Evolutionary conservation across 2,329 filamentous ascomycete species (phyloP).

Genomic region (Xylariaceae sp.): DNA sequence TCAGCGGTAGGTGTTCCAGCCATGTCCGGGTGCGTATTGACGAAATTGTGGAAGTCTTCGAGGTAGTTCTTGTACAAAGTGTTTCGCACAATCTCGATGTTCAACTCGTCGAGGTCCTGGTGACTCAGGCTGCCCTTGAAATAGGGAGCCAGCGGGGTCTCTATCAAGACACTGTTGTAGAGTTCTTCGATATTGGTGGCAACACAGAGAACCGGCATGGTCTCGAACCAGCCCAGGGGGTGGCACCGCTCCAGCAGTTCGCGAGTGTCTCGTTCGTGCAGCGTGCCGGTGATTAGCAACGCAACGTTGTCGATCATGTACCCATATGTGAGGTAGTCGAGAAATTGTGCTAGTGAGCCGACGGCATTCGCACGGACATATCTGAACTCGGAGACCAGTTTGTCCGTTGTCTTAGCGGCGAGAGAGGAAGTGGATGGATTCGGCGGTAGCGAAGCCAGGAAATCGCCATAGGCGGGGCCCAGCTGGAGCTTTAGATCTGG

Average conservation of each 20-base stretch:
- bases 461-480: conserved; percentile 93
- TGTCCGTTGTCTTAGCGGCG: conserved; percentile 92
- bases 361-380: conserved; percentile 93
- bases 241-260: conserved; percentile 95
- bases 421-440: conserved; percentile 96
- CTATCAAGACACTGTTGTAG: conserved; percentile 95
- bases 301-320: conserved; percentile 99
- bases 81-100: conserved; percentile 98
- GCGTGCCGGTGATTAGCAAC: conserved; percentile 91
- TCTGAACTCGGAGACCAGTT: conserved; percentile 94
- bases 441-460: conserved; percentile 85
- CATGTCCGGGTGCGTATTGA: conserved; percentile 84
- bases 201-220: conserved; percentile 94
- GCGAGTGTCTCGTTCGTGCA: conserved; percentile 94
- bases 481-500: conserved; percentile 96
- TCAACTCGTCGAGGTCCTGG: conserved; percentile 95
- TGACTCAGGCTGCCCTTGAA: conserved; percentile 97
- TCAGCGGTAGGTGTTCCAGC: conserved; percentile 82
- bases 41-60: conserved; percentile 93
- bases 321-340: conserved; percentile 97
- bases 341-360: conserved; percentile 86
- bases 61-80: conserved; percentile 99
- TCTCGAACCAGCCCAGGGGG: conserved; percentile 97
- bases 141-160: conserved; percentile 91
- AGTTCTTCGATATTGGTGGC: conserved; percentile 98